A percentile compares a stretch with the other conserved stretches of the same genome.
Evolutionary conservation across 495 filamentous ascomycete species (phyloP).

Genomic region (Aspergillus biplanus): DNA sequence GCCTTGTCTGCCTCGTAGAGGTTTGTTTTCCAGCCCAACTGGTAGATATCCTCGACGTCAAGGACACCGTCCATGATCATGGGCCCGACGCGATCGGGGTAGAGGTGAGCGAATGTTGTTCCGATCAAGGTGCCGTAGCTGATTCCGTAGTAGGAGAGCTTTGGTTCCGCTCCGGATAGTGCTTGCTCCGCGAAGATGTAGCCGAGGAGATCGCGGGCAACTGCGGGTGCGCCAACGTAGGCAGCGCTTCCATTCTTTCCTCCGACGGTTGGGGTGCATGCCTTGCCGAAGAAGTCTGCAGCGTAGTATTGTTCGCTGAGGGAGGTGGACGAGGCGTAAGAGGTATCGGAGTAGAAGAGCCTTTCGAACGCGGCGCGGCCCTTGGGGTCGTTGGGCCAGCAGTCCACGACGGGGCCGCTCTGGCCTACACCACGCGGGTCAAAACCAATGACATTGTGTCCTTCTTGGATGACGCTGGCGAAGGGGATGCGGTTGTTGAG

Average conservation of each 20-base stretch:
- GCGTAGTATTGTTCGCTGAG: conserved; percentile 34
- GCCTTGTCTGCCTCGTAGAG: conserved; percentile 44
- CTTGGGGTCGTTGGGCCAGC: conserved; percentile 36
- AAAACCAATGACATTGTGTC: conserved; percentile 52
- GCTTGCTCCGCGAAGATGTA: conserved; percentile 37
- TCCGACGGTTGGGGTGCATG: conserved; percentile 31
- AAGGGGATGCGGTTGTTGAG: conserved; percentile 25
- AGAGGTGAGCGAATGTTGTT: conserved; percentile 52
- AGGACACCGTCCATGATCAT: conserved; percentile 51
- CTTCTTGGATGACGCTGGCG: conserved; percentile 16
- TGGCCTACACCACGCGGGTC: conserved; percentile 53
- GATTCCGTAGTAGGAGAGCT: conserved; percentile 60
- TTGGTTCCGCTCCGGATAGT: conserved; percentile 27
- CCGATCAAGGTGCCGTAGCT: conserved; percentile 65
- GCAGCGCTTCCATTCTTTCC: conserved; percentile 29
- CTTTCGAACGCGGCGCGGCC: conserved; percentile 27
- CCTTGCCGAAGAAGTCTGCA: conserved; percentile 34
- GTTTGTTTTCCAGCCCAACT: conserved; percentile 39
- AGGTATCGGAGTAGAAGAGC: conserved; percentile 26
- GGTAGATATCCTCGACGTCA: conserved; percentile 43
- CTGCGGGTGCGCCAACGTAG: conserved; percentile 40
- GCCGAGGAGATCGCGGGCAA: conserved; percentile 44
- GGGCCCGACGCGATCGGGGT: conserved; percentile 44
- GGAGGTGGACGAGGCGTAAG: conserved; percentile 32
- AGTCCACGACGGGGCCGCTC: conserved; percentile 39